Evolutionary conservation across 1,284 basidiomycete genomes (phyloP), one percentile per base, ranked within the genome.

Genomic region (Sporisorium sorghi): DNA sequence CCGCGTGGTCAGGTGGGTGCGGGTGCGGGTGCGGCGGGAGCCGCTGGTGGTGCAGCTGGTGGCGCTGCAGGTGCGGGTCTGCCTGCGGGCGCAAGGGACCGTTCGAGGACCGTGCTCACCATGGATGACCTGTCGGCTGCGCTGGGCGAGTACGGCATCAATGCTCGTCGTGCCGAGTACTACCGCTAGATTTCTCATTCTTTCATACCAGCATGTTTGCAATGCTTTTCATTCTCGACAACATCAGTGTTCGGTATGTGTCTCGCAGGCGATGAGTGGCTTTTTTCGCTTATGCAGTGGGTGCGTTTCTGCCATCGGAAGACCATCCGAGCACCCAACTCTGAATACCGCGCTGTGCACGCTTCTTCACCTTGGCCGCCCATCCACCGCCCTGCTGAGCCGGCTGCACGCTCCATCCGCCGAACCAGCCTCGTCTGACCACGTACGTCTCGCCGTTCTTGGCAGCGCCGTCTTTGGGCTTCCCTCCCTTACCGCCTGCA

Each of bases 91-190:
- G 59, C 63, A 46, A 58, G 63, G 26, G 94, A 97, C 83, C 93
- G 94, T 83, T 93, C 93, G 39, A 90, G 93, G 73, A 98, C 97
- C n/a, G 94, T 95, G 0, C 86, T 99, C 66, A 97, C 94, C 6
- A 97, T 98, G 94, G 97, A 99, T 72, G 97, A 99, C 83, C 87
- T 99, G 48, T 92, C 91, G 67, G 88, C 94, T 8, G 97, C 97
- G 1, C 88, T 99, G 26, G 89, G 90, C 42, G 97, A 99, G 85
- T 97, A 98, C 83, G 96, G 97, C 7, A 78, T 84, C 64, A 81
- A 83, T 49, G 79, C 81, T 46, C 65, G 78, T 12, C 66, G 82
- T 14, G 78, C 82, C 26, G 82, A 83, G 50, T 80, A 76, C 66
- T 83, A 79, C 71, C 82, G 82, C 21, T 84, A 77, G 46, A 35